Evolutionary conservation across 257 asterid genomes (phyloP), one percentile per base, ranked within the genome.

Genomic region (Buddleja alternifolia): DNA sequence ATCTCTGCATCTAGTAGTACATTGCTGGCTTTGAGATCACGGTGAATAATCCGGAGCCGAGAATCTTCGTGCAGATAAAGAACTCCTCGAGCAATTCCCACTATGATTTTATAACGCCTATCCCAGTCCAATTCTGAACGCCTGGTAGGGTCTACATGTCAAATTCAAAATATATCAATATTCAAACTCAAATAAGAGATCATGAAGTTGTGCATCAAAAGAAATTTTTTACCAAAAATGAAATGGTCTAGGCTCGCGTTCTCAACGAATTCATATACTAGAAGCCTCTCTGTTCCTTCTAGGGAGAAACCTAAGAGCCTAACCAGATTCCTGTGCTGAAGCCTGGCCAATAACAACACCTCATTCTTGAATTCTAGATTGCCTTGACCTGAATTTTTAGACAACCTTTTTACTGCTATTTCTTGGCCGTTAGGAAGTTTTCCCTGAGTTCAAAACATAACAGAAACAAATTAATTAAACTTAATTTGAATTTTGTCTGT

Each of bases 41-140:
- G 78, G 6, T 78, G 86, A 61, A 78, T 73, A 19, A 78, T 78
- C 24, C 54, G 32, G 7, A 72, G 44, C 42, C 82, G 70, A 53
- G 91, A 85, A 60, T 82, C 88, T 41, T 81, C 83, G 14, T 82
- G 84, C 51, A 85, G 50, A 54, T 80, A 82, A 25, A 78, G 70
- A 41, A 86, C 55, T 16, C 86, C 93, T 68, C 57, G 78, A 0
- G 85, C 83, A 20, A 81, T 61, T 0, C 85, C 85, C 1, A 0
- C 57, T 3, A 87, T 85, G 69, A 87, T 85, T 48, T 59, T 81
- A 81, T 70, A 74, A 9, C 89, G 82, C 14, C 15, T 66, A 0
- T 74, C 73, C 89, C 86, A 85, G 29, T 76, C 73, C 60, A 85
- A 50, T 0, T 32, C 9, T 1, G 53, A 6, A 5, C 62, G 47